Percentiles rank a stretch among this genome's conserved stretches.
These are phyloP conservation scores for Pleurotus salmoneostramineus DNA, from an alignment of 768 basidiomycete genomes.

Conservation along the genomic window DNA sequence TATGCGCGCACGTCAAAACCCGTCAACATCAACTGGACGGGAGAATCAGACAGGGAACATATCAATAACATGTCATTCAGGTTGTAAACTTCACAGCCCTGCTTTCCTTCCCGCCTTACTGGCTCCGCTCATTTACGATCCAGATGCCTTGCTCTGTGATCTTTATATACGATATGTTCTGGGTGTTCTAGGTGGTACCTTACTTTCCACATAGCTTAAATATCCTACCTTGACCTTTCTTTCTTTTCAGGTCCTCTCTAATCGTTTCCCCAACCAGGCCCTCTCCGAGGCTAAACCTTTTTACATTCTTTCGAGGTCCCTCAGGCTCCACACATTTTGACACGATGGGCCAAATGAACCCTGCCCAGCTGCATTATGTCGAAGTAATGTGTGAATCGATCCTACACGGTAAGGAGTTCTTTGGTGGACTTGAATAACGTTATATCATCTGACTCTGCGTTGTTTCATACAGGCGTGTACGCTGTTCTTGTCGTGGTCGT, in stretches of 20 bases:
- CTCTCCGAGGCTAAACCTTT: neutral
- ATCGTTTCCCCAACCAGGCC: neutral
- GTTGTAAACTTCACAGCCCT: neutral
- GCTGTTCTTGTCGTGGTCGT: conserved; percentile 5
- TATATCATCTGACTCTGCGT: neutral
- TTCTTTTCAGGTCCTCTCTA: too few relatives aligned
- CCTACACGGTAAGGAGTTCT: neutral
- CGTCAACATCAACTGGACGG: neutral
- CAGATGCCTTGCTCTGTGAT: too few relatives aligned
- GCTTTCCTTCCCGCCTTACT: neutral
- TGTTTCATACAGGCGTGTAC: neutral
- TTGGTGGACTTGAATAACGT: neutral
- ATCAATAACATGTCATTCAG: neutral
- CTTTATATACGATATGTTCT: too few relatives aligned
- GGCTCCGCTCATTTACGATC: neutral
- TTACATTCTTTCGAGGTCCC: neutral
- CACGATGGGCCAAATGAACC: conserved; percentile 4
- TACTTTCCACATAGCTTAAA: neutral
- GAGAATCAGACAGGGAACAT: neutral
- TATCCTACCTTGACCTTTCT: neutral
- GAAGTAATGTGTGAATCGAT: conserved; percentile 7
- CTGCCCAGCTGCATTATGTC: conserved; percentile 4
- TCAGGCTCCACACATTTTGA: neutral
- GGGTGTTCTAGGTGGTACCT: too few relatives aligned
- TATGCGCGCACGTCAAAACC: neutral